phyloP scores from a whole-genome alignment of 805 yeast species.

The Ogataea methanolica region DNA sequence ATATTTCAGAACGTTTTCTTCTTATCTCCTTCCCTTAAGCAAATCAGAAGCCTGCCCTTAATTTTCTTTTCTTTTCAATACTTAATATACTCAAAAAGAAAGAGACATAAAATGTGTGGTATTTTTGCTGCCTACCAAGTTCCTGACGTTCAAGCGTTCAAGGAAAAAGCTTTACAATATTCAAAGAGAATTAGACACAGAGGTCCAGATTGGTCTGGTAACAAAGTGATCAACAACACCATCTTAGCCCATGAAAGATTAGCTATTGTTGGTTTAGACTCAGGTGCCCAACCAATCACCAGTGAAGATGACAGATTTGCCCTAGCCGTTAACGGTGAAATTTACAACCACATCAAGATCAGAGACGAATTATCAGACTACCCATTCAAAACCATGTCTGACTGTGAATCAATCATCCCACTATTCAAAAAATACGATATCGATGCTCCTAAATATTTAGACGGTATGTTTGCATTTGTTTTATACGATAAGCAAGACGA shows the following conservation, averaged over 20 bases:
- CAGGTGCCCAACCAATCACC: constrained; percentile 97
- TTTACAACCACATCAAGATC: constrained; percentile 90
- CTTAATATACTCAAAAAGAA: too few species aligned
- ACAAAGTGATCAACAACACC: constrained; percentile 70
- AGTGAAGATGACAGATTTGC: constrained; percentile 69
- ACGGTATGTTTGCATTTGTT: constrained; percentile 98
- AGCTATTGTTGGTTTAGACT: constrained; percentile 94
- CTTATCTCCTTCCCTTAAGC: background rate
- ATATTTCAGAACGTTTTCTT: background rate
- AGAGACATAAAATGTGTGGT: constrained; percentile 74
- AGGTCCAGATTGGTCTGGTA: constrained; percentile 99
- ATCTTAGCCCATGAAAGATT: constrained; percentile 92
- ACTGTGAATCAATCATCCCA: constrained; percentile 98
- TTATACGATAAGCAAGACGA: constrained; percentile 80
- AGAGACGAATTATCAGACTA: constrained; percentile 74
- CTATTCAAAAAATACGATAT: constrained; percentile 78
- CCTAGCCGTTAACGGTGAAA: constrained; percentile 95
- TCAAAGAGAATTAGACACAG: constrained; percentile 95
- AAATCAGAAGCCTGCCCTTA: too few species aligned
- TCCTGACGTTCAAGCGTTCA: constrained; percentile 74
- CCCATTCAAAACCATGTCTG: constrained; percentile 78
- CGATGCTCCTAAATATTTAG: constrained; percentile 89
- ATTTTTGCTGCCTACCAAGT: constrained; percentile 90
- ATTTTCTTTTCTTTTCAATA: too few species aligned
- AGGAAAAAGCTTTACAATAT: constrained; percentile 82